Evolutionary conservation across 768 basidiomycete genomes (phyloP), one percentile per base, ranked within the genome.

Genomic region (Rhodotorula diobovata): DNA sequence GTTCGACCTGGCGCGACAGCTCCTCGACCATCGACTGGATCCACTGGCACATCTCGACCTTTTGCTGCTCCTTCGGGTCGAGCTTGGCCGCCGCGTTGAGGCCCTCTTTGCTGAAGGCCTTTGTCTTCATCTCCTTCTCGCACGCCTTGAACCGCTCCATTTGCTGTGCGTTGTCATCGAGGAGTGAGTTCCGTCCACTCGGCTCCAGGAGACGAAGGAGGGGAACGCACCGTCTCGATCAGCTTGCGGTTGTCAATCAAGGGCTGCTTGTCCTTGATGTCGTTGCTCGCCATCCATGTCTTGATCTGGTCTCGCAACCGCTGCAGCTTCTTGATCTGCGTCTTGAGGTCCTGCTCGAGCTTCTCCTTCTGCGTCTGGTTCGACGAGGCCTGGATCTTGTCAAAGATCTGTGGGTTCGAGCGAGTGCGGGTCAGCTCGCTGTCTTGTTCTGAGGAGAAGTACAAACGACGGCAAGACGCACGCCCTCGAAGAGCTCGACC

Each of bases 101-200:
- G 53, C 96, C 96, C 81, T 98, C 96, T 79, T 98, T 99, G 30
- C 94, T 97, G 82, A 98, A 99, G 0, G 96, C 96, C 81, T 99
- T 99, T 68, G 96, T 98, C 86, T 99, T 99, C 95, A 98, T 98
- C 83, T 99, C 96, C 84, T 98, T 99, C 84, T 99, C 96, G 82
- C 94, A 93, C 34, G 95, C 95, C 79, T 99, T 99, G 87, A 99
- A 99, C 80, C 93, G 94, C 84, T 99, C 96, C 96, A 99, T 99
- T 98, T 98, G 96, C 96, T 98, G 81, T 20, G 37, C 67, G 71
- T n/a, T n/a, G 68, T 79, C 67, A 41, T 41, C 25, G 32, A 39
- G 25, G 14, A 23, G 63, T 77, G 71, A 76, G 70, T 57, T 66
- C 46, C 23, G 25, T 11, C 7, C 25, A 12, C 1, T 10, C 25